Evolutionary conservation across 2,329 filamentous ascomycete genomes (phyloP).

Genomic region (Scedosporium boydii): DNA sequence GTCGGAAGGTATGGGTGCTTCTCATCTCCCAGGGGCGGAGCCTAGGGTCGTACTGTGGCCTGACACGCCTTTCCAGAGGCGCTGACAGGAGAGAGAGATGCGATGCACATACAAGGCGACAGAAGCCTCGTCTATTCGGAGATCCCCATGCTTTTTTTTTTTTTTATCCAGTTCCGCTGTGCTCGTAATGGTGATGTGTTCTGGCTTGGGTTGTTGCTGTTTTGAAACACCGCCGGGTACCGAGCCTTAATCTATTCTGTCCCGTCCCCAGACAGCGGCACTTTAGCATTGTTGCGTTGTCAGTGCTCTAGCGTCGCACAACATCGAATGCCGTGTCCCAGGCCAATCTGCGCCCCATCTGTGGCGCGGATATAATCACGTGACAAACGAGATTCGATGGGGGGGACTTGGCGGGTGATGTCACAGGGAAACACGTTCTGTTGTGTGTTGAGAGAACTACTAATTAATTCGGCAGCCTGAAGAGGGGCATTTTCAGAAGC

Average conservation of each 20-base stretch:
- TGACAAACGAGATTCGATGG: background rate
- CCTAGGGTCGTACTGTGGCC: background rate
- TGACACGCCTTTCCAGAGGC: background rate
- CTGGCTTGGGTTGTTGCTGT: background rate
- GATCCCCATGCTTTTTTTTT: conserved; percentile 1
- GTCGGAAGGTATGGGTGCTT: background rate
- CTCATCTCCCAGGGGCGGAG: background rate
- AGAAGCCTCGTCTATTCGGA: background rate
- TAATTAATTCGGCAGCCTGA: background rate
- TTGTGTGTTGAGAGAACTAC: background rate
- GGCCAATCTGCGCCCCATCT: background rate
- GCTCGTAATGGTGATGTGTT: background rate
- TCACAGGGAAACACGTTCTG: background rate
- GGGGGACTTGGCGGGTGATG: background rate
- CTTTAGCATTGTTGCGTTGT: too few species aligned
- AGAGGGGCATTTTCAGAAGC: background rate
- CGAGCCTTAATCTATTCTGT: too few species aligned
- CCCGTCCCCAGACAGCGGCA: background rate
- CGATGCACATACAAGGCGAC: background rate
- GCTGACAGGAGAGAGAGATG: background rate
- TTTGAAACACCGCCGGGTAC: conserved; percentile 6
- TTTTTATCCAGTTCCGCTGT: background rate
- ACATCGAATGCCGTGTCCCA: too few species aligned
- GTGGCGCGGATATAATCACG: background rate
- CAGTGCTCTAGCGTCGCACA: too few species aligned